Conservation (phyloP, 2,329 filamentous ascomycete species). For the Cephalotrichum gorgonifer region DNA sequence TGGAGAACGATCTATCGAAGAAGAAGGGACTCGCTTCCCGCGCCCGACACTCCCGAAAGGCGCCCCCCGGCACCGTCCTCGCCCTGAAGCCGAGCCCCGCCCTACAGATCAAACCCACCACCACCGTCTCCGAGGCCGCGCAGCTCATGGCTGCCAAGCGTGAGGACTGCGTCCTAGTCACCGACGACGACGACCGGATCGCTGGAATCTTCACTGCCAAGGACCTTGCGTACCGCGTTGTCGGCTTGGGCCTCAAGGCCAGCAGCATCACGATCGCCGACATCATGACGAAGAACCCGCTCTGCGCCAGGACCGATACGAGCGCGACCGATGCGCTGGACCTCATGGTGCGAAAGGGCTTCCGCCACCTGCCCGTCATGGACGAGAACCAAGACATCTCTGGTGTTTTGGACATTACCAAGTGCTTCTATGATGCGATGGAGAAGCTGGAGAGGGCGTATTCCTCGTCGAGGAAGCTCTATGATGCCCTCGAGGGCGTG, state of each 20-base stretch:
- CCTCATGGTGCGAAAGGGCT: constrained; percentile 96
- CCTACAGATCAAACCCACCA: constrained; percentile 92
- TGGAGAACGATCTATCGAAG: constrained; percentile 96
- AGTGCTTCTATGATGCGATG: constrained; percentile 99
- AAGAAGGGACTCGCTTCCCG: constrained; percentile 77
- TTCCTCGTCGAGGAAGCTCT: constrained; percentile 93
- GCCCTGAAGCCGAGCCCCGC: constrained; percentile 91
- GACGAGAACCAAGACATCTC: constrained; percentile 99
- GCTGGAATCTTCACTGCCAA: constrained; percentile 98
- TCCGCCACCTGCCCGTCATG: constrained; percentile 96
- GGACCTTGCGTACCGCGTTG: constrained; percentile 93
- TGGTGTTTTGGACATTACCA: constrained; percentile 95
- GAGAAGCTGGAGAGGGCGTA: constrained; percentile 98
- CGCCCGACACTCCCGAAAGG: constrained; percentile 80
- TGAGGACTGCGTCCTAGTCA: constrained; percentile 95
- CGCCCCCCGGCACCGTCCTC: constrained; percentile 89
- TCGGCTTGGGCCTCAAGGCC: constrained; percentile 82
- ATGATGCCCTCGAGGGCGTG: constrained; percentile 94
- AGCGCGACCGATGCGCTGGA: constrained; percentile 96
- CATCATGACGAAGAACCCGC: constrained; percentile 99
- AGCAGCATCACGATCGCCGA: constrained; percentile 87
- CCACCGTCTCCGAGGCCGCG: constrained; percentile 89
- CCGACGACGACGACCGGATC: constrained; percentile 95
- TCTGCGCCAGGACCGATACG: constrained; percentile 94
- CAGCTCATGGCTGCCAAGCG: constrained; percentile 98